Evolutionary conservation across 2,329 filamentous ascomycete species (phyloP).

Genomic region (Colletotrichum salicis): DNA sequence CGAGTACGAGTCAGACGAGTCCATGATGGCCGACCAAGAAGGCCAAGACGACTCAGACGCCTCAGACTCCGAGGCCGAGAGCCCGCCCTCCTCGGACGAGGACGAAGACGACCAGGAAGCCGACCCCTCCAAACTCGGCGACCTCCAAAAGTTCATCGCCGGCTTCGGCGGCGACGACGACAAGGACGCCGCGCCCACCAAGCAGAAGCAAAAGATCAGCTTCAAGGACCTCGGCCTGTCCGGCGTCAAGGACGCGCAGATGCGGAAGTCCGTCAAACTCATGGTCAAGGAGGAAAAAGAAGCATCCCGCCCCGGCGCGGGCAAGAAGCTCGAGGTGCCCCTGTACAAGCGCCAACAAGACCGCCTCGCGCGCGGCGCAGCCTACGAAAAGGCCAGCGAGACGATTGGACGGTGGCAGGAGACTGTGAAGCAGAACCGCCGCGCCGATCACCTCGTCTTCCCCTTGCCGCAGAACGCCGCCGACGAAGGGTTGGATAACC

Average conservation of each 20-base stretch:
- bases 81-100: constrained; percentile 60
- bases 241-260: constrained; percentile 76
- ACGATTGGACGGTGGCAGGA: constrained; percentile 92
- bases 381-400: constrained; percentile 91
- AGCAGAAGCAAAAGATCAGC: constrained; percentile 68
- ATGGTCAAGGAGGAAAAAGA: constrained; percentile 72
- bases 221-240: constrained; percentile 79
- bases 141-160: constrained; percentile 75
- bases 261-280: constrained; percentile 83
- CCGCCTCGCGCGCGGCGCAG: constrained; percentile 80
- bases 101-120: constrained; percentile 58
- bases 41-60: constrained; percentile 51
- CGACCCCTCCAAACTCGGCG: constrained; percentile 68
- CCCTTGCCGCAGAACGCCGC: constrained; percentile 80
- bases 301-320: constrained; percentile 51
- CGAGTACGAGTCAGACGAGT: constrained; percentile 60
- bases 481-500: constrained; percentile 67
- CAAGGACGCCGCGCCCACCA: constrained; percentile 42
- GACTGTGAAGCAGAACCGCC: constrained; percentile 92
- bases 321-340: constrained; percentile 82
- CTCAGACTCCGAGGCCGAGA: constrained; percentile 55
- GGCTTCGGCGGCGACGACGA: constrained; percentile 73
- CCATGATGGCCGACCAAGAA: constrained; percentile 53
- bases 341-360: constrained; percentile 89
- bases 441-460: constrained; percentile 90